Percentiles rank a stretch among this genome's conserved stretches.
Evolutionary conservation across 768 basidiomycete genomes (phyloP).

Genomic region (Thelephora ganbajun): DNA sequence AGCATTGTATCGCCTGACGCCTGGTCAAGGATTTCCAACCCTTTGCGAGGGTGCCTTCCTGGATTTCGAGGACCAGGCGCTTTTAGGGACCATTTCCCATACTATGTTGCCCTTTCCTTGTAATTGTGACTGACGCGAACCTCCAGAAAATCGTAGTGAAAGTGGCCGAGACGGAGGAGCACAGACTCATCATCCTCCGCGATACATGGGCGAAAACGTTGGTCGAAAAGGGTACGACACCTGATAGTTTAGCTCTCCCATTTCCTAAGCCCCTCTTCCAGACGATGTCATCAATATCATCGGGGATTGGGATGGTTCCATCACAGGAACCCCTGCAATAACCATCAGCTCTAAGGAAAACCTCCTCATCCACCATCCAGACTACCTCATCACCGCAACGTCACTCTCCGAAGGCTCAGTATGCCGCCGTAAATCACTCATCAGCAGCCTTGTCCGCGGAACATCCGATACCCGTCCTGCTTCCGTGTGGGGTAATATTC

Average conservation of each 20-base stretch:
- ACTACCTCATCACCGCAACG: conserved; percentile 83
- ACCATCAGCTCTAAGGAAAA: conserved; percentile 49
- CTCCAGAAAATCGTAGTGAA: conserved; percentile 38
- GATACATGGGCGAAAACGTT: conserved; percentile 71
- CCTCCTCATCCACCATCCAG: conserved; percentile 80
- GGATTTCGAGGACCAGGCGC: neutral
- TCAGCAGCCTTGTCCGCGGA: conserved; percentile 49
- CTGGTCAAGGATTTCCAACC: neutral
- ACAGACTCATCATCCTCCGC: conserved; percentile 40
- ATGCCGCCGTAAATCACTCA: conserved; percentile 78
- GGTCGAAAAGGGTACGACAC: conserved; percentile 35
- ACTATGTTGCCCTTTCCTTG: neutral
- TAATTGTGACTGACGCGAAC: neutral
- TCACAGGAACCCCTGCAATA: conserved; percentile 29
- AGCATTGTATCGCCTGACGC: neutral
- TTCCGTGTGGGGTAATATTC: conserved; percentile 82
- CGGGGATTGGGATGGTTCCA: conserved; percentile 25
- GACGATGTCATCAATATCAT: conserved; percentile 78
- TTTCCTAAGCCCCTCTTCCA: conserved; percentile 13
- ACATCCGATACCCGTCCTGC: conserved; percentile 48
- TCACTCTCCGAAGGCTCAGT: conserved; percentile 71
- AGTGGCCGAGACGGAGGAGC: conserved; percentile 23
- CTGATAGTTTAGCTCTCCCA: neutral
- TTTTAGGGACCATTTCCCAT: neutral
- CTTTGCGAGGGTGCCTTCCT: neutral